Evolutionary conservation across 2,329 filamentous ascomycete species (phyloP).

Genomic region (Fusarium ambrosium): DNA sequence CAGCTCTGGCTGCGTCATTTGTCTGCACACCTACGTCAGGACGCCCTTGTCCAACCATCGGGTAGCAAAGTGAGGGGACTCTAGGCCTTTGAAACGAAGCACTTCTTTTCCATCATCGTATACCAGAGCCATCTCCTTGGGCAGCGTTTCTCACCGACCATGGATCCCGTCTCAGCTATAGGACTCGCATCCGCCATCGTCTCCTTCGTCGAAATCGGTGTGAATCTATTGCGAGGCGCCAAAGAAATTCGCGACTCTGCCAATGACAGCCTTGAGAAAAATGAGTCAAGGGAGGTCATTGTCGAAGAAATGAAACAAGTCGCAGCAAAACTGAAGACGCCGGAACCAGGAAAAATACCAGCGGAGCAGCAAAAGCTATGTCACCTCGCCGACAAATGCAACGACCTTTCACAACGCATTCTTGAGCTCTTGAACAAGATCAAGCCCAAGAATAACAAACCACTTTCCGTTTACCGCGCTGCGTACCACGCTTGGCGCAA

Average conservation of each 20-base stretch:
- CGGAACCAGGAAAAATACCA: fast-evolving
- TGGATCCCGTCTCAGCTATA: conserved; percentile 6
- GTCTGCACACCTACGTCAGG: background rate
- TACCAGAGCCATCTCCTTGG: too few species aligned
- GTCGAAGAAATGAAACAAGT: background rate
- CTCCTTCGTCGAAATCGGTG: background rate
- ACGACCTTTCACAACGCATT: background rate
- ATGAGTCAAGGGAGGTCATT: background rate
- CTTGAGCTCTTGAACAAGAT: background rate
- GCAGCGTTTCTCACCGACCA: background rate
- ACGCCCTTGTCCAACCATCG: background rate
- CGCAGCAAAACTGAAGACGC: background rate
- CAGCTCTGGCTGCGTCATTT: background rate
- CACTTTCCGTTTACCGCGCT: background rate
- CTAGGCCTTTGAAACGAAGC: background rate
- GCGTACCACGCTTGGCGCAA: background rate
- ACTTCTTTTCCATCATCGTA: background rate
- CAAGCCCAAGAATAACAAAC: background rate
- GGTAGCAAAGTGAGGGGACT: background rate
- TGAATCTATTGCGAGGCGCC: background rate
- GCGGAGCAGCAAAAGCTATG: background rate
- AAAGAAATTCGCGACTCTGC: background rate
- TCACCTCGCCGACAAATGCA: background rate
- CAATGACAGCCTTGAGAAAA: background rate
- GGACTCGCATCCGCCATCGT: background rate